phyloP scores from a whole-genome alignment of 2,329 filamentous ascomycete species.

The Phyllosticta ampelicida region DNA sequence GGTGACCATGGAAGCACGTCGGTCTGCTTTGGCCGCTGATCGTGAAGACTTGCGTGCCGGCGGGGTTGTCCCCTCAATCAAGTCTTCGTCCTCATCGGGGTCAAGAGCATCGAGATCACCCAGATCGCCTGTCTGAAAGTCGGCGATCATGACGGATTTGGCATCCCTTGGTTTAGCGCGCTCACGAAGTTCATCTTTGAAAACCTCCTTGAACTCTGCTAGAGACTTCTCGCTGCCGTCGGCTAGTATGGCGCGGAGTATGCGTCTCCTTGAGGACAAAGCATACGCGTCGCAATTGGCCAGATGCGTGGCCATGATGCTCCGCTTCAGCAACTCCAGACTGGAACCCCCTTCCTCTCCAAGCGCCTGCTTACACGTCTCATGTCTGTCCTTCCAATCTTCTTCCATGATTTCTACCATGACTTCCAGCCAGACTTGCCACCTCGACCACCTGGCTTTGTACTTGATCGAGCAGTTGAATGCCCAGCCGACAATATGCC shows the following conservation, averaged over 20 bases:
- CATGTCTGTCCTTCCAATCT: slow-evolving; percentile 53
- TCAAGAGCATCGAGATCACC: slow-evolving; percentile 9
- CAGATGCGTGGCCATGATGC: slow-evolving; percentile 53
- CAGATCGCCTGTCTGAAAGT: slow-evolving; percentile 4
- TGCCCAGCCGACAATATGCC: slow-evolving; percentile 81
- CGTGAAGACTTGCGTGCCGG: not conserved
- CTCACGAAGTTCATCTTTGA: slow-evolving; percentile 51
- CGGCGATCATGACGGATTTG: slow-evolving; percentile 6
- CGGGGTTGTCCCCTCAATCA: not conserved
- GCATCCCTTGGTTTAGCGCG: slow-evolving; percentile 26
- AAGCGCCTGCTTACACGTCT: slow-evolving; percentile 35
- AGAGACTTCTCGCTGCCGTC: slow-evolving; percentile 46
- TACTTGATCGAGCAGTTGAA: slow-evolving; percentile 76
- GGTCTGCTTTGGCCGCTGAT: not conserved
- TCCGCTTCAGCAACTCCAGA: slow-evolving; percentile 33
- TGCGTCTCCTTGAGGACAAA: slow-evolving; percentile 36
- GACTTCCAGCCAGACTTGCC: slow-evolving; percentile 69
- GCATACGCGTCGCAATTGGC: slow-evolving; percentile 25
- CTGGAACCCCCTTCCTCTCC: slow-evolving; percentile 15
- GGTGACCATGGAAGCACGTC: not conserved
- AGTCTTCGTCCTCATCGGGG: slow-evolving; percentile 10
- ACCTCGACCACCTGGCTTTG: slow-evolving; percentile 66
- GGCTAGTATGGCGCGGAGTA: slow-evolving; percentile 58
- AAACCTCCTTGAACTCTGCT: slow-evolving; percentile 54
- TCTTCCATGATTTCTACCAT: slow-evolving; percentile 68